phyloP scores from a whole-genome alignment of 2,329 filamentous ascomycete species.

The Botryosphaeria dothidea region DNA sequence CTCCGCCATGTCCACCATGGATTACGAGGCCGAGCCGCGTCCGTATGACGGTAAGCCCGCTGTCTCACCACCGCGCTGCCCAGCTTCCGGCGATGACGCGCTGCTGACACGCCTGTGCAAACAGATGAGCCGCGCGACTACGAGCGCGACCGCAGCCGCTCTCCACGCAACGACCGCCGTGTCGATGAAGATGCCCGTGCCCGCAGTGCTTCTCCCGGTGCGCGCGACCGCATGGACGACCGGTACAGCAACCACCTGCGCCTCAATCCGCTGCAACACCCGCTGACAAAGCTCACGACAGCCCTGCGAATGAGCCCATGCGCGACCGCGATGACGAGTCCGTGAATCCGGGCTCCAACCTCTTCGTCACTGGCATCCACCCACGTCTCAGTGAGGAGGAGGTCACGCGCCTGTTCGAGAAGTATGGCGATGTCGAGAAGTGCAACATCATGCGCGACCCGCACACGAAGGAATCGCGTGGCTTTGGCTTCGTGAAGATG shows the following conservation, averaged over 20 bases:
- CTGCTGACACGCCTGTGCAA: conserved; percentile 19
- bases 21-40: conserved; percentile 67
- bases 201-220: conserved; percentile 66
- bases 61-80: conserved; percentile 22
- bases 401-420: conserved; percentile 93
- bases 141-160: conserved; percentile 67
- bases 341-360: conserved; percentile 91
- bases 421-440: conserved; percentile 98
- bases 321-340: conserved; percentile 67
- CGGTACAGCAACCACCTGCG: conserved; percentile 31
- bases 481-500: conserved; percentile 99
- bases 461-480: conserved; percentile 96
- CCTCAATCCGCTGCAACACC: conserved; percentile 17
- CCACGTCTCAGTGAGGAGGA: conserved; percentile 87
- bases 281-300: conserved; percentile 36
- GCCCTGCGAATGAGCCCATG: conserved; percentile 50
- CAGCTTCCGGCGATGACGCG: conserved; percentile 16
- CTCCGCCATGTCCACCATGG: conserved; percentile 51
- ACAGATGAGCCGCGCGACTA: conserved; percentile 62
- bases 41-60: conserved; percentile 62
- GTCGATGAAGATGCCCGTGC: conserved; percentile 57
- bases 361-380: conserved; percentile 98
- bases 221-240: conserved; percentile 45
- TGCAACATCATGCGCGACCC: conserved; percentile 99
- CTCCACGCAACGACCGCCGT: conserved; percentile 57